Evolutionary conservation across 495 filamentous ascomycete species (phyloP), one percentile per base, ranked within the genome.

Genomic region (Neurospora discreta): DNA sequence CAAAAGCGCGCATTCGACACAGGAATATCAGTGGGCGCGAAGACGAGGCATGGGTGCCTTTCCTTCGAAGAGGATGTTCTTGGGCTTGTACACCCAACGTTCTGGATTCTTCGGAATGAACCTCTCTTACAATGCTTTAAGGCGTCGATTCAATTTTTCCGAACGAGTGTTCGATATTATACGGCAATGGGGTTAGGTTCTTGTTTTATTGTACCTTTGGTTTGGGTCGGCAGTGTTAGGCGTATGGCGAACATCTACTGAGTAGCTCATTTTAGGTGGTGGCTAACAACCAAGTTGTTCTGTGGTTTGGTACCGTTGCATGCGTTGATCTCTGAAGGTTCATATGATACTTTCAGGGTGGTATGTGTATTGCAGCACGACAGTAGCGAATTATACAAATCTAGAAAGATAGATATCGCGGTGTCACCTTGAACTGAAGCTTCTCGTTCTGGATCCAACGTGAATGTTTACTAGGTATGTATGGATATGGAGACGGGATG

Each of bases 61-160:
- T 94, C 75, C 74, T 89, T 26, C 81, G 88, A 52, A 77, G 84
- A 39, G 89, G 86, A 2, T 94, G 91, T 77, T 92, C 90, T 70
- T 89, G 87, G 88, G 78, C 74, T 3, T 93, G 91, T 81, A 80
- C 89, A 33, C 86, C 78, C 15, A 9, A 38, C 52, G 52, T 65
- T 33, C 52, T 65, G 6, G 15, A 33, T 36, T 7, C 1, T 33
- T 3, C 23, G 26, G 46, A 52, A 26, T 1, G 4, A 23, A 23
- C 9, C 20, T 20, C 20, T 0, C 9, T 3, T 10, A 39, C 39
- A 3, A 11, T 6, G 5, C 23, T 23, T 13, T 23, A 13, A 52
- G 10, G 46, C 26, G 23, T 58, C 23, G 2, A 1, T 15, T 0
- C 26, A 11, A 23, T 7, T 6, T 6, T 26, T 26, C 0, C 26